These are phyloP conservation scores for Scutellaria galericulata DNA, from an alignment of 257 asterid genomes.

Conservation along the genomic window DNA sequence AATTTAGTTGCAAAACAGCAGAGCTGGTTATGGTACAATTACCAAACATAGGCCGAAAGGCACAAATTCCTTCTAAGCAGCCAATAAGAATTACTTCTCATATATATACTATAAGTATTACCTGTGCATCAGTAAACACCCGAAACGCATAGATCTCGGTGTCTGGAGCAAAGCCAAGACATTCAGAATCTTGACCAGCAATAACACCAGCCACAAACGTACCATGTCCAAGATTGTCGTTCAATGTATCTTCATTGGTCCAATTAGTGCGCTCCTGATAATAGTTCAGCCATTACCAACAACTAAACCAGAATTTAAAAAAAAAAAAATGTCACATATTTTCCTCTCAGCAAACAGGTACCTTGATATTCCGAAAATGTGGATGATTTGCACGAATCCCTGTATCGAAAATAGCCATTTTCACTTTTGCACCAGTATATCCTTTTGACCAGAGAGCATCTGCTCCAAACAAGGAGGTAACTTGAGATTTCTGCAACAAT, in stretches of 20 bases:
- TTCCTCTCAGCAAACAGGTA: conserved; percentile 35
- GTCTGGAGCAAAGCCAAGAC: conserved; percentile 99
- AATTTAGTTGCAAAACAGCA: conserved; percentile 28
- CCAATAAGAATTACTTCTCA: conserved; percentile 63
- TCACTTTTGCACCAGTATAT: conserved; percentile 91
- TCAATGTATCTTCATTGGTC: conserved; percentile 95
- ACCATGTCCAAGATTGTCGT: conserved; percentile 99
- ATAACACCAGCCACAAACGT: conserved; percentile 99
- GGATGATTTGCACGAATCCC: conserved; percentile 95
- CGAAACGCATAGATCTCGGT: conserved; percentile 96
- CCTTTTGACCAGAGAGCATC: conserved; percentile 95
- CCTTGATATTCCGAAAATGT: conserved; percentile 98
- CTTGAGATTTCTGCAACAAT: conserved; percentile 84
- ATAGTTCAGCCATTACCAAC: conserved; percentile 35
- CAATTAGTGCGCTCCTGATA: conserved; percentile 96
- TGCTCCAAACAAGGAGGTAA: conserved; percentile 97
- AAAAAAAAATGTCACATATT: conserved; percentile 15
- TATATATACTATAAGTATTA: conserved; percentile 61
- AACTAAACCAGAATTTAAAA: conserved; percentile 24
- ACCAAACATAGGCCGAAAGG: conserved; percentile 2
- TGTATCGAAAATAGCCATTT: conserved; percentile 97
- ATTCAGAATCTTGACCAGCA: conserved; percentile 92
- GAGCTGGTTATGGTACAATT: conserved; percentile 1
- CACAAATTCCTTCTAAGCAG: conserved; percentile 24
- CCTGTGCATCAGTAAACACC: conserved; percentile 98